Evolutionary conservation across 169 alveolate genomes (phyloP), one percentile per base, ranked within the genome.

Genomic region (Eimeria nieschulzi): DNA sequence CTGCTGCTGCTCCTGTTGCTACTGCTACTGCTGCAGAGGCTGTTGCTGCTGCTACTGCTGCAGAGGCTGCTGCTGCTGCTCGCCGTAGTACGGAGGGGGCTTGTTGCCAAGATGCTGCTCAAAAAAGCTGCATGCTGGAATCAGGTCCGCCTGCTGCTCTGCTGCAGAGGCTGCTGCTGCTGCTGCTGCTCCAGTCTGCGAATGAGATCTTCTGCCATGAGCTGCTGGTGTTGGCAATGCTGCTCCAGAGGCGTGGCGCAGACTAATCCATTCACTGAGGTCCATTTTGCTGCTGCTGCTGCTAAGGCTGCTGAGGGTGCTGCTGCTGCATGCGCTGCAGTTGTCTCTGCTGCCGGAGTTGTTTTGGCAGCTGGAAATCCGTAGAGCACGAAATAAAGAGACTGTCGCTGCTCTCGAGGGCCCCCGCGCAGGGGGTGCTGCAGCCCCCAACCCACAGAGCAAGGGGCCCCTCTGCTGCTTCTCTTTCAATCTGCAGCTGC

Each of bases 361-460:
- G 75, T 25, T 17, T 12, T 25, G 75, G 75, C 75, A 66, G 26
- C 39, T 12, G 75, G 5, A 66, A 66, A 25, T 66, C 75, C 1
- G 75, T 66, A 25, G 39, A 66, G 75, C 75, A 66, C 39, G 75
- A 66, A 2, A 66, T 66, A n/a, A 66, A 66, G 26, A 8, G 75
- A 25, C 75, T 66, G 75, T 66, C 75, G 39, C 75, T 66, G 75
- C 75, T 66, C 0, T 66, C 75, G 15, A 8, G 26, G 21, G n/a
- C 26, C 5, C 73, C 75, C 26, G 75, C 75, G 6, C 75, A 66
- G 5, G 39, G 75, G 33, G 75, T 66, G 75, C 75, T 66, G 75
- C 26, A 66, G 75, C 75, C 75, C 15, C 39, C 75, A n/a, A 51
- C 75, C 75, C 75, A 66, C 39, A 66, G 33, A n/a, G 75, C 75